Base-by-base conservation (phyloP, 257 asterid species). In the Gentiana dahurica region DNA sequence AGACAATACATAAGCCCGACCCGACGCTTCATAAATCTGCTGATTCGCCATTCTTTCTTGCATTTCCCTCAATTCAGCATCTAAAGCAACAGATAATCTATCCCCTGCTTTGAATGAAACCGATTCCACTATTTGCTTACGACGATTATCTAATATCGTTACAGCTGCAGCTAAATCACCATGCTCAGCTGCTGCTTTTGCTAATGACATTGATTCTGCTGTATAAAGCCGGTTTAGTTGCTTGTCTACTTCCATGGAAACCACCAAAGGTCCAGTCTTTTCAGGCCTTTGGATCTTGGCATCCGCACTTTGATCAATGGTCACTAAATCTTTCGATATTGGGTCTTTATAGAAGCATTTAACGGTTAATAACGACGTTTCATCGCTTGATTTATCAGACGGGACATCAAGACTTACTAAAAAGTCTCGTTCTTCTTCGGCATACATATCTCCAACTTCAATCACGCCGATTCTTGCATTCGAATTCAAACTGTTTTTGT, bases 381-480 rank as follows among this genome's bases (percentile, higher is more conserved):
- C 94, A 1, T 75, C 68, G 32, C 61, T 46, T 10, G 74, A 76
- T 15, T 59, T 65, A 12, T 66, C 65, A 13, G 60, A 71, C 1
- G 98, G 98, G 51, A 91, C 71, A 55, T 87, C 77, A 5, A 69
- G 50, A 10, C 79, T 73, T 8, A 81, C 79, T 6, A 91, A 67
- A 64, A 91, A 91, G 68, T 91, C 94, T 35, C 97, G 54, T 68
- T 83, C 98, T 70, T 91, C 98, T 34, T 91, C 95, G 5, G 98
- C 98, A 45, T 91, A 91, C 2, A 91, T 46, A 65, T 87, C 95
- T 45, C 98, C 98, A 32, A 87, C 81, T 58, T 81, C 85, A 34
- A 87, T 76, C 3, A 54, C 55, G 35, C 86, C 94, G 36, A 62
- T 68, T 61, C 80, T 76, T 58, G 59, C 72, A 67, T 85, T 70